Percentiles rank a stretch among this genome's conserved stretches.
phyloP scores from a whole-genome alignment of 2,329 filamentous ascomycete genomes.

The Verticillium longisporum region DNA sequence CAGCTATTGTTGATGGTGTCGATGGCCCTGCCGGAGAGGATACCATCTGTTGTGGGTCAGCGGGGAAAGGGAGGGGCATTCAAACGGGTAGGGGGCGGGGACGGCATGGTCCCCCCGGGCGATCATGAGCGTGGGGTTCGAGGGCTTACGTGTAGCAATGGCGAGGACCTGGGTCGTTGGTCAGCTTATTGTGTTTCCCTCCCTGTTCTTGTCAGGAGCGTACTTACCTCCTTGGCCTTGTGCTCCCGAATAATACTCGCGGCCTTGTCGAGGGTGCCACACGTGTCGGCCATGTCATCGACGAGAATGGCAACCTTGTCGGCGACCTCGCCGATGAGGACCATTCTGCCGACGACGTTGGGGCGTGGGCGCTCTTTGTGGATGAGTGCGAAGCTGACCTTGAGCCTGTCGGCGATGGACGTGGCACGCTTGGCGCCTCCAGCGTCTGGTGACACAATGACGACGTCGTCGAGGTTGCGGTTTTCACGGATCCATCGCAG shows the following conservation, averaged over 20 bases:
- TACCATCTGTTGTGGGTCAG: constrained; percentile 51
- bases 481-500: constrained; percentile 79
- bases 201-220: constrained; percentile 19
- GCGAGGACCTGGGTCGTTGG: not conserved
- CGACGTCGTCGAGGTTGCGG: constrained; percentile 65
- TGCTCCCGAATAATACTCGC: constrained; percentile 83
- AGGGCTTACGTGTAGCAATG: constrained; percentile 1
- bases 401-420: constrained; percentile 76
- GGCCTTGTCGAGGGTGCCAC: constrained; percentile 77
- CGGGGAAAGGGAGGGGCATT: not conserved
- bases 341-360: constrained; percentile 89
- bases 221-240: constrained; percentile 67
- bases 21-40: constrained; percentile 81
- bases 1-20: constrained; percentile 76
- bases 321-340: constrained; percentile 85
- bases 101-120: too few species aligned
- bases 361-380: constrained; percentile 83
- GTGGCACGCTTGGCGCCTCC: constrained; percentile 83
- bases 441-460: constrained; percentile 78
- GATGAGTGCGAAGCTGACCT: constrained; percentile 78
- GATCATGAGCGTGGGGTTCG: not conserved
- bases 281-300: constrained; percentile 97
- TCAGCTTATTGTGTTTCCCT: too few species aligned
- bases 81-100: not conserved
- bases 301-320: constrained; percentile 93